Percentiles rank a stretch among this genome's conserved stretches.
Evolutionary conservation across 2,329 filamentous ascomycete species (phyloP).

Genomic region (Trichoderma breve): DNA sequence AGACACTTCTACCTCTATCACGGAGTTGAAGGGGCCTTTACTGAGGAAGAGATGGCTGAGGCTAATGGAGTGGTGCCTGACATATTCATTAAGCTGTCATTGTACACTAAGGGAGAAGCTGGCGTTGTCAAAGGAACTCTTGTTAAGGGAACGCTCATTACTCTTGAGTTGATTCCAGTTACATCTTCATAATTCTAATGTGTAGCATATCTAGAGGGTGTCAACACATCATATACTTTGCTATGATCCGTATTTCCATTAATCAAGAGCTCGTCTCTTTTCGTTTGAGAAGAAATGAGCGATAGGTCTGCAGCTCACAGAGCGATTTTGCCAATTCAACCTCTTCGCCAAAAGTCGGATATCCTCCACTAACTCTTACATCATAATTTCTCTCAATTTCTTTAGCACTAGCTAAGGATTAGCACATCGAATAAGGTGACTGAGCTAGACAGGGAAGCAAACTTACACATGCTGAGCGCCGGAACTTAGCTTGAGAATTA

Average conservation of each 20-base stretch:
- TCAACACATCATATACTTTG: neutral
- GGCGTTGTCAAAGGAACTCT: neutral
- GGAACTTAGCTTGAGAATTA: slow-evolving; percentile 3
- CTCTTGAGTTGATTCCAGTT: neutral
- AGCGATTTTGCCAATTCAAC: neutral
- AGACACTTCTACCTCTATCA: slow-evolving; percentile 5
- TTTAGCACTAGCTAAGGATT: neutral
- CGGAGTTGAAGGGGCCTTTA: neutral
- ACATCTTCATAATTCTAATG: neutral
- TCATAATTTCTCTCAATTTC: slow-evolving; percentile 5
- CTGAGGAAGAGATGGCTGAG: slow-evolving; percentile 3
- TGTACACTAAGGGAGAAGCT: neutral
- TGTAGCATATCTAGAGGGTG: neutral
- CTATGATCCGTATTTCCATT: neutral
- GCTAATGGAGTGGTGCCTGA: slow-evolving; percentile 3
- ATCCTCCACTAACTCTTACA: neutral
- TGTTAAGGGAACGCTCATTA: neutral
- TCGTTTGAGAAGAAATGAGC: slow-evolving; percentile 1
- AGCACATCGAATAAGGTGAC: neutral
- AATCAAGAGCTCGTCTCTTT: neutral
- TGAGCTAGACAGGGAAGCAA: neutral
- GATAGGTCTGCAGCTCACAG: neutral
- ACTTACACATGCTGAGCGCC: slow-evolving; percentile 18
- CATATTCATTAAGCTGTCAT: slow-evolving; percentile 6
- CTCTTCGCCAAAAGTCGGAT: slow-evolving; percentile 5